Evolutionary conservation across 2,329 filamentous ascomycete genomes (phyloP), one percentile per base, ranked within the genome.

Genomic region (Alternaria ventricosa): DNA sequence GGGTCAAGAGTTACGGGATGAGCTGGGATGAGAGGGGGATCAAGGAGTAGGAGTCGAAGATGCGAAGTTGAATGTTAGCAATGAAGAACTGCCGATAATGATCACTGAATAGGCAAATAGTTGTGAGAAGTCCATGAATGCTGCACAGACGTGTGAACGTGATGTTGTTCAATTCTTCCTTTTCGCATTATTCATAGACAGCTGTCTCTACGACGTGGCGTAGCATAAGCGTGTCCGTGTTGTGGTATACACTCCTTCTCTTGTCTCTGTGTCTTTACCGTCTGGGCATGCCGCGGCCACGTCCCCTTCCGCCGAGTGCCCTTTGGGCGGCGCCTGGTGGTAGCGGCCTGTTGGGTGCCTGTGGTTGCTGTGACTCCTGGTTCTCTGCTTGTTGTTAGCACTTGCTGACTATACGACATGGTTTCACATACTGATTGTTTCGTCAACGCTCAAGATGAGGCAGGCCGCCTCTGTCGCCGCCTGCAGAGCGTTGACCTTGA

Each of bases 401-500:
- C 18, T 44, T 47, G 41, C 20, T 27, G 10, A 15, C 11, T 13
- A 57, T 33, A 27, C 7, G 12, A 33, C 22, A 46, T n/a, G 23
- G 25, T 18, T 15, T 20, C n/a, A 22, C 85, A 74, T 84, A 88
- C 90, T 94, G 83, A 99, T 98, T 33, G 96, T 99, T 88, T 99
- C 96, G 78, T 99, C 96, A 60, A 99, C 96, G 73, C 93, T 92
- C 75, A 99, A 84, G 71, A 99, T 98, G 84, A 99, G 84, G 84
- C 96, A 99, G 72, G 92, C 92, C 22, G 96, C 96, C 84, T 99
- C 96, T 30, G 94, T 94, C 55, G 96, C 96, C 20, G 96, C 95
- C 84, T 97, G 94, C 69, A 99, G 91, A 71, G 96, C 96, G 81
- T 99, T 99, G 81, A 96, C 87, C 89, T 99, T 99, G 78, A 99